Conservation (phyloP, 2,329 filamentous ascomycete genomes). For the Pseudogymnoascus sp. region DNA sequence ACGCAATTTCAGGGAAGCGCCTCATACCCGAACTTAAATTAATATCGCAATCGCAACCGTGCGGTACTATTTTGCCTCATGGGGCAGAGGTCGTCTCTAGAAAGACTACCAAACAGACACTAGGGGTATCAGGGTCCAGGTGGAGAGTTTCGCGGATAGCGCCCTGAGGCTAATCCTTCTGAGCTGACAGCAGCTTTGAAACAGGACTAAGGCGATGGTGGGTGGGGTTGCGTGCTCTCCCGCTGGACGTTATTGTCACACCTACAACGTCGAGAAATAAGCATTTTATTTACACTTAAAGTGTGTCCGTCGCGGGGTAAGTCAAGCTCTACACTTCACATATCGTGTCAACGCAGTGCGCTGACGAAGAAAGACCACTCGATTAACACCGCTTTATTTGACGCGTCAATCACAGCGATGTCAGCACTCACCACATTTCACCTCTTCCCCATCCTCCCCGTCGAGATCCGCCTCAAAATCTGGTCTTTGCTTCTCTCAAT, state of each 20-base stretch:
- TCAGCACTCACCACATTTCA: constrained; percentile 17
- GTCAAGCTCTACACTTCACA: background rate
- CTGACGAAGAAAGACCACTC: background rate
- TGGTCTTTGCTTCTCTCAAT: constrained; percentile 16
- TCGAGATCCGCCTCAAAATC: constrained; percentile 24
- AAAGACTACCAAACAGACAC: background rate
- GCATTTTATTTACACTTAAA: background rate
- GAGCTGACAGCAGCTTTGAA: background rate
- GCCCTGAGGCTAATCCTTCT: background rate
- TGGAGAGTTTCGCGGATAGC: background rate
- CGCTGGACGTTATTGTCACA: background rate
- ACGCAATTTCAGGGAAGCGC: background rate
- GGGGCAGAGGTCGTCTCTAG: background rate
- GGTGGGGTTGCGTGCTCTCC: background rate
- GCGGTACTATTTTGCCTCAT: background rate
- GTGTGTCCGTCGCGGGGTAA: background rate
- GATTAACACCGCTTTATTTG: background rate
- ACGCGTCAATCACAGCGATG: background rate
- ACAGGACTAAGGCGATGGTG: background rate
- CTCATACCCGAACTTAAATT: background rate
- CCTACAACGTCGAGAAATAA: background rate
- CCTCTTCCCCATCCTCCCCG: constrained; percentile 22
- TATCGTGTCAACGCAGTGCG: background rate
- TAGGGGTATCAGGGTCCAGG: background rate
- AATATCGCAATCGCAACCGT: background rate